Evolutionary conservation across 192 early-diverging fungal genomes (phyloP).

Genomic region (Gonapodya prolifera): DNA sequence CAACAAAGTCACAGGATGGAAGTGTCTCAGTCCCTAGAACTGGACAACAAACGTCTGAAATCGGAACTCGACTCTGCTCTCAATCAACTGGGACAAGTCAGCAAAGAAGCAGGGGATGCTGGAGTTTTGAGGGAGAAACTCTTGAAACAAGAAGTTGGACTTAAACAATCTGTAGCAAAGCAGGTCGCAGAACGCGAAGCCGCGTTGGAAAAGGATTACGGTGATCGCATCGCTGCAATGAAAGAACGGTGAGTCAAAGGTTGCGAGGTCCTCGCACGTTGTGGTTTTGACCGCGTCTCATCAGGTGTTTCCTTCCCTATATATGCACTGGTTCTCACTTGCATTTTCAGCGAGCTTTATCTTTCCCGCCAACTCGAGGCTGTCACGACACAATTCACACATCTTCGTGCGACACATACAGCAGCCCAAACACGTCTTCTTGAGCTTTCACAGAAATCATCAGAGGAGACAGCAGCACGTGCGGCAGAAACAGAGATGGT

Average conservation of each 20-base stretch:
- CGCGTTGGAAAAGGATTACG: not conserved
- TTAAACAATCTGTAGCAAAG: slow-evolving; percentile 57
- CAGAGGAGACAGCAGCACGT: not conserved
- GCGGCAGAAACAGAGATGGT: not conserved
- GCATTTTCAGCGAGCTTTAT: not conserved
- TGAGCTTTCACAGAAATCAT: not conserved
- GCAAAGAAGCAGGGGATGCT: slow-evolving; percentile 10
- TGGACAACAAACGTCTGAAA: not conserved
- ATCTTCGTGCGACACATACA: not conserved
- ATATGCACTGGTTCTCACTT: too few relatives aligned
- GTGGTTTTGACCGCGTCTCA: not conserved
- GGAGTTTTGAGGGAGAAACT: slow-evolving; percentile 38
- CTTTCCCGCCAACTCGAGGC: not conserved
- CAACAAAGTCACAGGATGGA: not conserved
- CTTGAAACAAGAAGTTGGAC: slow-evolving; percentile 40
- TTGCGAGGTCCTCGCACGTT: not conserved
- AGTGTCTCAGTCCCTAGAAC: not conserved
- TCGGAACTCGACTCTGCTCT: not conserved
- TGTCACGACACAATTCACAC: not conserved
- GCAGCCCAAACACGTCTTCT: not conserved
- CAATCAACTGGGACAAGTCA: not conserved
- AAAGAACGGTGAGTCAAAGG: not conserved
- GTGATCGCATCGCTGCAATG: not conserved
- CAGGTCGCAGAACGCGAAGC: slow-evolving; percentile 38
- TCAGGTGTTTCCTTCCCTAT: too few relatives aligned